These are phyloP conservation scores for Hortaea werneckii DNA, from an alignment of 2,329 filamentous ascomycete species.

Conservation along the genomic window DNA sequence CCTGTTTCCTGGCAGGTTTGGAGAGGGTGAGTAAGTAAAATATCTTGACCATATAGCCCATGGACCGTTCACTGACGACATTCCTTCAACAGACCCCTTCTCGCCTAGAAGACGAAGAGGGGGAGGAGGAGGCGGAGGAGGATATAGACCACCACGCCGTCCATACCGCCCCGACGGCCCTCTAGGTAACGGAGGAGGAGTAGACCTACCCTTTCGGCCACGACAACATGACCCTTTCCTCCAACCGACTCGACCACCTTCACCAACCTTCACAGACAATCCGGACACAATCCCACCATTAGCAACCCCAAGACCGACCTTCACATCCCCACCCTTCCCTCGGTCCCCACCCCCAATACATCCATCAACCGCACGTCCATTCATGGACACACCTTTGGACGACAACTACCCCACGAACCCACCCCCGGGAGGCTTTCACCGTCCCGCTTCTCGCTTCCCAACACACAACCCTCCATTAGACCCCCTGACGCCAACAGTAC, in stretches of 20 bases:
- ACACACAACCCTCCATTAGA: too few relatives aligned
- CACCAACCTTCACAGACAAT: background rate
- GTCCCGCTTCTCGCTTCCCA: too few relatives aligned
- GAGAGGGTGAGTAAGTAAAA: slow-evolving; percentile 4
- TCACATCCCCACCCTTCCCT: too few relatives aligned
- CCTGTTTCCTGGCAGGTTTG: slow-evolving; percentile 1
- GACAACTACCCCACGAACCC: too few relatives aligned
- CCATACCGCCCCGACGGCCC: background rate
- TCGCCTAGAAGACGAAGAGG: background rate
- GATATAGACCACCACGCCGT: background rate
- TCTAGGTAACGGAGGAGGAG: background rate
- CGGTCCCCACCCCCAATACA: background rate
- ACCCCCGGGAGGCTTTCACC: too few relatives aligned
- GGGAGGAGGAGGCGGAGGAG: background rate
- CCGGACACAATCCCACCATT: background rate
- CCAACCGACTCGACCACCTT: background rate
- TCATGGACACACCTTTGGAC: background rate
- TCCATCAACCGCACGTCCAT: background rate
- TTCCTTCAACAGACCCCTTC: background rate
- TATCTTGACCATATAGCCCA: too few relatives aligned
- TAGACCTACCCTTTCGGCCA: background rate
- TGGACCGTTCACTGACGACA: too few relatives aligned
- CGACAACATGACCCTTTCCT: background rate
- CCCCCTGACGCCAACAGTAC: too few relatives aligned
- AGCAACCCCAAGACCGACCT: too few relatives aligned